Percentiles rank a stretch among this genome's conserved stretches.
Conservation (phyloP, 208 protist species). For the Leishmania braziliensis region DNA sequence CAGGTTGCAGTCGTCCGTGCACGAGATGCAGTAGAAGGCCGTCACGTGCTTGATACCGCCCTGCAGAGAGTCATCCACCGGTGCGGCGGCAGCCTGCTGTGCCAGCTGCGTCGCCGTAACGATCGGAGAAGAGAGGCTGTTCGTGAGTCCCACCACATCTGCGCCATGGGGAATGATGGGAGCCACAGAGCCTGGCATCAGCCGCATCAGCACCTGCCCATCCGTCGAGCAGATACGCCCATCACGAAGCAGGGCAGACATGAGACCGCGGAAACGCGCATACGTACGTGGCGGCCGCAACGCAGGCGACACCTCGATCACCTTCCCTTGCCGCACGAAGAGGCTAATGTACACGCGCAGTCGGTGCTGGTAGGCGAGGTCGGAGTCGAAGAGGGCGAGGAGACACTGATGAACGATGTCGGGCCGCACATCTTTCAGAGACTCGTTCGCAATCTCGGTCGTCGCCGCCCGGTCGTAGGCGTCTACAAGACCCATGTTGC, state of each 20-base stretch:
- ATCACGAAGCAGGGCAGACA: conserved; percentile 78
- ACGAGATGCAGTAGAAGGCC: conserved; percentile 84
- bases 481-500: conserved; percentile 77
- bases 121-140: conserved; percentile 59
- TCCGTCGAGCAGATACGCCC: conserved; percentile 69
- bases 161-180: conserved; percentile 85
- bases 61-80: conserved; percentile 75
- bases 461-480: conserved; percentile 83
- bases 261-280: conserved; percentile 84
- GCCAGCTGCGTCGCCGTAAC: conserved; percentile 49
- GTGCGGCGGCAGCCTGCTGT: conserved; percentile 29
- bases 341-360: conserved; percentile 88
- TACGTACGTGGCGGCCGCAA: conserved; percentile 90
- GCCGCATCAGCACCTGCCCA: conserved; percentile 72
- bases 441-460: conserved; percentile 79
- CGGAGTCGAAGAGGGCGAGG: conserved; percentile 90
- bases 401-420: conserved; percentile 94
- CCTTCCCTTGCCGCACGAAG: conserved; percentile 64
- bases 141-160: conserved; percentile 73
- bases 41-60: conserved; percentile 83
- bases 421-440: conserved; percentile 74
- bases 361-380: conserved; percentile 68
- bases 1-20: conserved; percentile 78
- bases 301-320: conserved; percentile 86
- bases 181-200: conserved; percentile 82